Conservation (phyloP, 1,284 basidiomycete species). For the Austroboletus novae-zelandiae region DNA sequence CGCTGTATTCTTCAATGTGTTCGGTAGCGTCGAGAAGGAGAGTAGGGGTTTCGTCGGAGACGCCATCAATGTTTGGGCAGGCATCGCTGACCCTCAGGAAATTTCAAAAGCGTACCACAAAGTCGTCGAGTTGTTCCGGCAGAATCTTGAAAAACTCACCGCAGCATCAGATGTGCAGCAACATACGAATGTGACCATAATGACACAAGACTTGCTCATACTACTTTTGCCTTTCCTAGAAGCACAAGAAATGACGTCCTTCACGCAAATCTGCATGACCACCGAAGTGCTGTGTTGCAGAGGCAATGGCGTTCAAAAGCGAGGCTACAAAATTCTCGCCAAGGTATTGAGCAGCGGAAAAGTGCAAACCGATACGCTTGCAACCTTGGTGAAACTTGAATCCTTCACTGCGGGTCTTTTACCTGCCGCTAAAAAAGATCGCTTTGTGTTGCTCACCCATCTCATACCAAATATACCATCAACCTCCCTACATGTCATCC, state of each 20-base stretch:
- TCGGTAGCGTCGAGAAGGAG: conserved; percentile 78
- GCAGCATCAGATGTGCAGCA: conserved; percentile 30
- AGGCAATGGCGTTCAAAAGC: conserved; percentile 93
- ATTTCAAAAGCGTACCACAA: conserved; percentile 80
- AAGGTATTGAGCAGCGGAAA: conserved; percentile 68
- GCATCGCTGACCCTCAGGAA: conserved; percentile 75
- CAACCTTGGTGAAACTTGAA: conserved; percentile 58
- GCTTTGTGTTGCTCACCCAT: conserved; percentile 73
- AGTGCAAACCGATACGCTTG: conserved; percentile 41
- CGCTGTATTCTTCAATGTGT: conserved; percentile 96
- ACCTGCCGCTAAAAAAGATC: conserved; percentile 92
- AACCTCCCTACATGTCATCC: conserved; percentile 80
- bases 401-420: conserved; percentile 64
- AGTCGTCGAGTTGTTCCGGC: conserved; percentile 74
- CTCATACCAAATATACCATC: conserved; percentile 75
- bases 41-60: conserved; percentile 84
- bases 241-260: conserved; percentile 50
- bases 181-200: conserved; percentile 48
- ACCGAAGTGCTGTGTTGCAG: conserved; percentile 62
- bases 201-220: conserved; percentile 88
- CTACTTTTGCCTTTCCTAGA: conserved; percentile 83
- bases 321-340: conserved; percentile 87
- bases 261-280: conserved; percentile 65
- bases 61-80: conserved; percentile 84
- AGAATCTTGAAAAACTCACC: conserved; percentile 53